These are phyloP conservation scores for Lepidopterella palustris DNA, from an alignment of 495 filamentous ascomycete species.

Conservation along the genomic window DNA sequence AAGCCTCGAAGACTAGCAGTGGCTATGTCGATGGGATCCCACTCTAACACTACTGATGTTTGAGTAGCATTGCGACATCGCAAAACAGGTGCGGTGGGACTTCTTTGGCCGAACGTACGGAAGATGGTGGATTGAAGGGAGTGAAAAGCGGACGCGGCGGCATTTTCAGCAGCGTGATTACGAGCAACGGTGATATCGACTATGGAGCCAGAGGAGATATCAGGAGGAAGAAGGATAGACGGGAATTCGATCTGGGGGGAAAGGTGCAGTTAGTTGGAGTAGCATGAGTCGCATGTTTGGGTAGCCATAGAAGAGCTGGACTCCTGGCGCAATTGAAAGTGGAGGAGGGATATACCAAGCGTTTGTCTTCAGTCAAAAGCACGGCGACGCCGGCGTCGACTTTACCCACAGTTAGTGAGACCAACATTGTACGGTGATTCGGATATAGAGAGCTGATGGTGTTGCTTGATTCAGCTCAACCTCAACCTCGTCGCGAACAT, in stretches of 20 bases:
- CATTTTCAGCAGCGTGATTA: conserved; percentile 70
- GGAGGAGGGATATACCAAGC: conserved; percentile 58
- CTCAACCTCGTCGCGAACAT: too few relatives aligned
- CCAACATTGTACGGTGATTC: too few relatives aligned
- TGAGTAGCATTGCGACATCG: conserved; percentile 94
- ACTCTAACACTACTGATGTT: conserved; percentile 94
- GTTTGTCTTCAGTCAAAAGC: conserved; percentile 92
- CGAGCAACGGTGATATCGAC: conserved; percentile 95
- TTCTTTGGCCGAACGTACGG: conserved; percentile 71
- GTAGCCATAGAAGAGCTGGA: not conserved
- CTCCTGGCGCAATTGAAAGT: too few relatives aligned
- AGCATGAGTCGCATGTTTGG: conserved; percentile 16
- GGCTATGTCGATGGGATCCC: conserved; percentile 90
- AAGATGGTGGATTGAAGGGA: conserved; percentile 82
- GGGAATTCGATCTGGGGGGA: conserved; percentile 86
- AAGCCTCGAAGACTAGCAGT: conserved; percentile 84
- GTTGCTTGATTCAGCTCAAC: too few relatives aligned
- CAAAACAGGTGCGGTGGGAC: conserved; percentile 72
- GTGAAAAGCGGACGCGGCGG: conserved; percentile 66
- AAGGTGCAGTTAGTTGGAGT: not conserved
- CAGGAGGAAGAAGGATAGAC: conserved; percentile 89
- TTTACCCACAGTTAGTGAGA: conserved; percentile 98
- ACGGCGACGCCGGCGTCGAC: conserved; percentile 98
- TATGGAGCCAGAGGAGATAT: conserved; percentile 90
- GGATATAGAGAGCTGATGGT: too few relatives aligned